phyloP scores from a whole-genome alignment of 345 rosid genomes.

The Salix caprea region DNA sequence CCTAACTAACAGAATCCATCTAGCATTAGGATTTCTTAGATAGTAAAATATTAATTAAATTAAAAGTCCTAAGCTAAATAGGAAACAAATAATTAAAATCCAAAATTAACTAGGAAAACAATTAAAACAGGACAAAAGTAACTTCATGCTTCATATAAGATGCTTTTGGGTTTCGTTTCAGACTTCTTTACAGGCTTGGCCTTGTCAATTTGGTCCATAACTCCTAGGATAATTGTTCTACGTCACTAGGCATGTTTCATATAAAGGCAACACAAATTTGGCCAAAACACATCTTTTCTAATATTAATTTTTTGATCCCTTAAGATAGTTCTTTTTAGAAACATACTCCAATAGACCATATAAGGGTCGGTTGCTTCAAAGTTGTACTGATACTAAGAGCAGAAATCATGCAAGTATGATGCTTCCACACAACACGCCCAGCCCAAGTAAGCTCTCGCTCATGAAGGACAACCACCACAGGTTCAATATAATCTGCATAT shows the following conservation, averaged over 20 bases:
- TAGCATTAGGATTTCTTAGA: no score
- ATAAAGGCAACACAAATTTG: not conserved
- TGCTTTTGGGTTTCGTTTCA: no score
- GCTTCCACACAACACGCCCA: conserved; percentile 87
- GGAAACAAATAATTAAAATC: no score
- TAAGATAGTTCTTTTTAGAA: conserved; percentile 17
- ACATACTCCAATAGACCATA: conserved; percentile 93
- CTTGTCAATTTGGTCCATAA: no score
- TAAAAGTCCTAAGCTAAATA: no score
- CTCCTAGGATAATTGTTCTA: no score
- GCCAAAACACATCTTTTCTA: not conserved
- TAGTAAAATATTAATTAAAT: no score
- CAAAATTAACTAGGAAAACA: no score
- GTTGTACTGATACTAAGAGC: conserved; percentile 95
- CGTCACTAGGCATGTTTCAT: not conserved
- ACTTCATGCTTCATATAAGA: no score
- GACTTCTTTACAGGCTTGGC: no score
- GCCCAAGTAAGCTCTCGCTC: conserved; percentile 96
- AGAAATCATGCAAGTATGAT: conserved; percentile 91
- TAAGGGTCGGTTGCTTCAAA: conserved; percentile 90
- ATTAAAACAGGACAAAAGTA: no score
- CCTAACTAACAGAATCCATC: no score
- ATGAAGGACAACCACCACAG: conserved; percentile 92
- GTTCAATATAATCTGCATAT: conserved; percentile 85
- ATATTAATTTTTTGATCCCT: not conserved